These are phyloP conservation scores for Naematelia encephala DNA, from an alignment of 768 basidiomycete genomes.

Conservation along the genomic window DNA sequence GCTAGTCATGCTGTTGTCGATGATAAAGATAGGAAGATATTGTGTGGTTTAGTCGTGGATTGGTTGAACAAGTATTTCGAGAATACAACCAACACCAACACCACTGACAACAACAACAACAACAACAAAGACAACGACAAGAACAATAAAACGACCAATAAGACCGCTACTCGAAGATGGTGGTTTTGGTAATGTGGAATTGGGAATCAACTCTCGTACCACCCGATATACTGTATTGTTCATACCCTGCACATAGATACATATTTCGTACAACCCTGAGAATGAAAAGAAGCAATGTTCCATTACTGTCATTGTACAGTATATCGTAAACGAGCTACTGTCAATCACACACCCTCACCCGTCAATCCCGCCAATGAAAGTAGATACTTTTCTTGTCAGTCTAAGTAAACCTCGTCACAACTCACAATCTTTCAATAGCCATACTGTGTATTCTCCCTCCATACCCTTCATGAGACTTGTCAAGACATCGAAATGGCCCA, in stretches of 20 bases:
- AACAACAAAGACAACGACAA: neutral
- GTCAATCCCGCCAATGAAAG: neutral
- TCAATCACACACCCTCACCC: neutral
- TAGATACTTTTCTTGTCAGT: neutral
- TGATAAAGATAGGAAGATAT: constrained; percentile 18
- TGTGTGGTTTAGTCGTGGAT: constrained; percentile 23
- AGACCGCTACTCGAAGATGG: no score
- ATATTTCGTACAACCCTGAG: no score
- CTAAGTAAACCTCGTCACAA: neutral
- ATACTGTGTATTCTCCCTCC: constrained; percentile 10
- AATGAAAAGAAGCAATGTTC: no score
- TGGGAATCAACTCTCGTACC: no score
- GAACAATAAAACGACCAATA: no score
- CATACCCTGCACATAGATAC: no score
- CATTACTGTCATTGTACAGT: no score
- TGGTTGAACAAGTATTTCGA: constrained; percentile 24
- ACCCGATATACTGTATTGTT: no score
- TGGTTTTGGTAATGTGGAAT: no score
- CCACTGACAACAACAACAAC: neutral
- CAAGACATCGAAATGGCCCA: constrained; percentile 17
- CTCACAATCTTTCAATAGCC: constrained; percentile 20
- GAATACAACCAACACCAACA: neutral
- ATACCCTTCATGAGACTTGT: constrained; percentile 18
- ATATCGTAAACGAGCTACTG: neutral
- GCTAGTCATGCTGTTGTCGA: constrained; percentile 38